A percentile compares a stretch with the other conserved stretches of the same genome.
These are phyloP conservation scores for Pythium coloratum DNA, from an alignment of 352 stramenopile species.

Conservation along the genomic window DNA sequence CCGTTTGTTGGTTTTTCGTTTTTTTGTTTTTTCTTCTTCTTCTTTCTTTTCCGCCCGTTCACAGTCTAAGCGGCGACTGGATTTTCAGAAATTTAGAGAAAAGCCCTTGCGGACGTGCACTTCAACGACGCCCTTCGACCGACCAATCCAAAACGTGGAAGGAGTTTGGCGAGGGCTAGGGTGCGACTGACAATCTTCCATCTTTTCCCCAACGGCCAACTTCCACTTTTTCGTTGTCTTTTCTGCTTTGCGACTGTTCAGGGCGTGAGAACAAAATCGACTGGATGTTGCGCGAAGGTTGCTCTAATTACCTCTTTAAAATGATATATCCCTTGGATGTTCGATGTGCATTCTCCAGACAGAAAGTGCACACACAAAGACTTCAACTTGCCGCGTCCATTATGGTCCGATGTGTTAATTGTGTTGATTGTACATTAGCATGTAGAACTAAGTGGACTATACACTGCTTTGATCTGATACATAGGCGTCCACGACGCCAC, in stretches of 20 bases:
- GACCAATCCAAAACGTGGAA: slow-evolving; percentile 4
- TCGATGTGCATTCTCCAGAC: not conserved
- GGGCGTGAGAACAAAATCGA: not conserved
- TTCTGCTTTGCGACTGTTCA: slow-evolving; percentile 16
- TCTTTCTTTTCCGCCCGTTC: not conserved
- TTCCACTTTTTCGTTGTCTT: slow-evolving; percentile 19
- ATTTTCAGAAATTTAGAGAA: slow-evolving; percentile 23
- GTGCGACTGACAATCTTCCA: slow-evolving; percentile 29
- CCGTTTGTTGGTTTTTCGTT: slow-evolving; percentile 1
- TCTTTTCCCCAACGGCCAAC: slow-evolving; percentile 28
- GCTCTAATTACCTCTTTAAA: not conserved
- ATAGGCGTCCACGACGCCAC: slow-evolving; percentile 13
- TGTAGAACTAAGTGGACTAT: not conserved
- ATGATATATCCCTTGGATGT: not conserved
- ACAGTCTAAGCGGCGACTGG: not conserved
- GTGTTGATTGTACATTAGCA: too few species aligned
- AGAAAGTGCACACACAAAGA: too few species aligned
- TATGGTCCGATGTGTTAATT: too few species aligned
- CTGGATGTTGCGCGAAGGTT: slow-evolving; percentile 10
- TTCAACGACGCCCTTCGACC: slow-evolving; percentile 20
- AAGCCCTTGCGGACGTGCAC: slow-evolving; percentile 19
- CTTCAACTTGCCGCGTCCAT: too few species aligned
- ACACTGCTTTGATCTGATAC: slow-evolving; percentile 20
- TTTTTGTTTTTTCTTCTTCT: slow-evolving; percentile 19
- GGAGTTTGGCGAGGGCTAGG: slow-evolving; percentile 14